phyloP scores from a whole-genome alignment of 805 yeast species.

The Saccharomycopsis oosterbeekiorum region DNA sequence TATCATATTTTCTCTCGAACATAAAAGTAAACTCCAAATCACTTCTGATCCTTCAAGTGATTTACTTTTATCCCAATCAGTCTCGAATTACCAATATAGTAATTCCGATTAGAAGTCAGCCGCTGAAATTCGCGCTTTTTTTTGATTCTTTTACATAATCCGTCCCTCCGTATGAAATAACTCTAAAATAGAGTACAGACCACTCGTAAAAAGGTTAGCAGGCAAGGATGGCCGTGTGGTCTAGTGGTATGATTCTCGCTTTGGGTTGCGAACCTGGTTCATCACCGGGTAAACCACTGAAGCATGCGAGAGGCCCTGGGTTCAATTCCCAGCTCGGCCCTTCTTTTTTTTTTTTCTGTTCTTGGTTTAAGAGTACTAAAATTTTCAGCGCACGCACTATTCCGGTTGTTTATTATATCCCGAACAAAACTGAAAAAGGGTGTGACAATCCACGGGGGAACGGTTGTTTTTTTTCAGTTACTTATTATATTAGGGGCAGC shows the following conservation, averaged over 20 bases:
- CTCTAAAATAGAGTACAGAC: no score
- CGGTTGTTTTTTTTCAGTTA: background rate
- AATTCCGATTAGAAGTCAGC: no score
- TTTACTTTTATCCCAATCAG: no score
- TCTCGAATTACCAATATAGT: no score
- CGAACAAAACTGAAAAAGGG: background rate
- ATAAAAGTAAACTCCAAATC: no score
- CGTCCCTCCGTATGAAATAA: no score
- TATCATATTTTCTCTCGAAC: no score
- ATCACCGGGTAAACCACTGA: constrained; percentile 1
- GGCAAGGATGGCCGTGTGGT: constrained; percentile 34
- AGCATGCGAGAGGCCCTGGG: constrained; percentile 20
- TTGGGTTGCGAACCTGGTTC: constrained; percentile 28
- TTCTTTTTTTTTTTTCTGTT: constrained; percentile 10
- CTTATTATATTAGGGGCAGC: background rate
- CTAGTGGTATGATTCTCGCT: constrained; percentile 52
- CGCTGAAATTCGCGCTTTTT: no score
- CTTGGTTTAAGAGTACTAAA: background rate
- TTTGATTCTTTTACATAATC: no score
- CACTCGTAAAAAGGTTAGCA: no score
- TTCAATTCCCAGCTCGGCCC: constrained; percentile 21
- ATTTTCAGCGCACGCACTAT: background rate
- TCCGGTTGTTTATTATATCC: background rate
- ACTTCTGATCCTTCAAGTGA: no score
- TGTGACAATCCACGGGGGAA: background rate